phyloP scores from a whole-genome alignment of 441 rosid species.

The Eugenia klotzschiana region DNA sequence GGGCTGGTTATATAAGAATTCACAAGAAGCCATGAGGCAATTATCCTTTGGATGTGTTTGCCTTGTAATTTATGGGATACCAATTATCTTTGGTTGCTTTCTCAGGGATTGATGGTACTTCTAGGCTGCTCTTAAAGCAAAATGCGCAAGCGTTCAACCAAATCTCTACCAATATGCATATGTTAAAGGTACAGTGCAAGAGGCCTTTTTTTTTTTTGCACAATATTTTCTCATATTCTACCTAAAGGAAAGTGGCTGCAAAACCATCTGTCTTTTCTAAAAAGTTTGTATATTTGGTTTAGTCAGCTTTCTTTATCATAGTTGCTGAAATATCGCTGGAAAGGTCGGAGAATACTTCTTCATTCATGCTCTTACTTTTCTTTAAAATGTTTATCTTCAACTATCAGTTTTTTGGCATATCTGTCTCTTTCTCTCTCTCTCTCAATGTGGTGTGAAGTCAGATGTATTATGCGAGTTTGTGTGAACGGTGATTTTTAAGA shows the following conservation, averaged over 20 bases:
- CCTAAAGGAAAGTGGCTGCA: not conserved
- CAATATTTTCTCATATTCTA: not conserved
- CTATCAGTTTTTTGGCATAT: not conserved
- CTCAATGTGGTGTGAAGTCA: not conserved
- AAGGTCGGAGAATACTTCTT: not conserved
- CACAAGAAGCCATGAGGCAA: not conserved
- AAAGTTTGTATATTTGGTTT: not conserved
- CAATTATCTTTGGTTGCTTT: slow-evolving; percentile 1
- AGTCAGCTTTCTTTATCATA: not conserved
- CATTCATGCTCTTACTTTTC: not conserved
- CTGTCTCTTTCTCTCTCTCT: not conserved
- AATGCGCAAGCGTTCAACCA: slow-evolving; percentile 55
- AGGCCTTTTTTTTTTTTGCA: not conserved
- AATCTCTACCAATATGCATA: slow-evolving; percentile 63
- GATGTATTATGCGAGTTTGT: not conserved
- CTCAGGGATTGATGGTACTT: slow-evolving; percentile 46
- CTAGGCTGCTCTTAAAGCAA: slow-evolving; percentile 59
- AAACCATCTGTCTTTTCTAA: not conserved
- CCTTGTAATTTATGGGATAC: slow-evolving; percentile 1
- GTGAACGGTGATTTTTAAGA: not conserved
- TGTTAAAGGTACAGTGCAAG: slow-evolving; percentile 34
- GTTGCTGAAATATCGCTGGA: not conserved
- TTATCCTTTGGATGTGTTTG: not conserved
- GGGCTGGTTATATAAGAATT: not conserved
- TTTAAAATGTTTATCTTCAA: not conserved